These are phyloP conservation scores for Halophytophthora batemanensis DNA, from an alignment of 352 stramenopile species.

Conservation along the genomic window DNA sequence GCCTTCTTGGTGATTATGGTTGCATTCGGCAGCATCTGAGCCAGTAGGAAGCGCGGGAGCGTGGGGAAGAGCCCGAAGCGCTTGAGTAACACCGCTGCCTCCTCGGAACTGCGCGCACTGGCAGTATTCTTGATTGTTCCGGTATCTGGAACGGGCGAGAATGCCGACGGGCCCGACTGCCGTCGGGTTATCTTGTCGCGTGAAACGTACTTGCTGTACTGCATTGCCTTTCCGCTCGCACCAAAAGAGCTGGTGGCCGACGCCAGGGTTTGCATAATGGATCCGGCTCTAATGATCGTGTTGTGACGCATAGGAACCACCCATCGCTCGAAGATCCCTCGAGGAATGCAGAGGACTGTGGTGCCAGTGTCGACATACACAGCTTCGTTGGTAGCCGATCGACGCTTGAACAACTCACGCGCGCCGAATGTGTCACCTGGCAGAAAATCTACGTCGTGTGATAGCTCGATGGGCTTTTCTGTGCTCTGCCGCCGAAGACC, in stretches of 20 bases:
- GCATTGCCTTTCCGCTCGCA: slow-evolving; percentile 6
- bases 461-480: slow-evolving; percentile 1
- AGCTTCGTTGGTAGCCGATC: neutral
- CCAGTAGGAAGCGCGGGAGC: slow-evolving; percentile 39
- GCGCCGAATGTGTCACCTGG: slow-evolving; percentile 39
- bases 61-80: slow-evolving; percentile 33
- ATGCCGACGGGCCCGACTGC: slow-evolving; percentile 18
- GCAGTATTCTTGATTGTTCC: neutral
- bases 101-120: slow-evolving; percentile 16
- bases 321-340: slow-evolving; percentile 42
- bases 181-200: slow-evolving; percentile 12
- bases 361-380: slow-evolving; percentile 36
- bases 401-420: slow-evolving; percentile 19
- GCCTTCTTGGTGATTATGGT: slow-evolving; percentile 34
- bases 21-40: slow-evolving; percentile 31
- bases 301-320: slow-evolving; percentile 26
- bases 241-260: slow-evolving; percentile 11
- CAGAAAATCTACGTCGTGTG: slow-evolving; percentile 14
- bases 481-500: slow-evolving; percentile 7
- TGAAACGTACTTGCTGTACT: slow-evolving; percentile 5
- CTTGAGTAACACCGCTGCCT: slow-evolving; percentile 34
- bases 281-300: slow-evolving; percentile 38
- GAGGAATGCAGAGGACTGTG: slow-evolving; percentile 34
- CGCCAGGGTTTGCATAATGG: slow-evolving; percentile 29
- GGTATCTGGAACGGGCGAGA: slow-evolving; percentile 2